These are phyloP conservation scores for Xylariaceae sp. DNA, from an alignment of 2,329 filamentous ascomycete genomes.

Conservation along the genomic window DNA sequence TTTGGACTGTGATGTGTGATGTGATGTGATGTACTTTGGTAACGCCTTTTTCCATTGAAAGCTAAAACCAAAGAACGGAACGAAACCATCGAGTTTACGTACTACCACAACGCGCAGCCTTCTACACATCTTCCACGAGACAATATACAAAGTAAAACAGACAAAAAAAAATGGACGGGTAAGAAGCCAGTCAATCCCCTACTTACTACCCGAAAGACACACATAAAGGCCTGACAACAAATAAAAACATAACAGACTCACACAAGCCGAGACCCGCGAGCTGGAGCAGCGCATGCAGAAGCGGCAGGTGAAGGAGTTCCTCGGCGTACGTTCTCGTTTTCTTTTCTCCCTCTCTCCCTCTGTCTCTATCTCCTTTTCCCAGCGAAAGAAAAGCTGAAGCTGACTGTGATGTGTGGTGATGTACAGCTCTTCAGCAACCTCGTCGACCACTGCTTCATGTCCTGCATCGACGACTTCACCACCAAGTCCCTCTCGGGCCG, in stretches of 20 bases:
- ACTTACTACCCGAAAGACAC: no score
- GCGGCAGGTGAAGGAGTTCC: constrained; percentile 99
- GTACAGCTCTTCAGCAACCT: constrained; percentile 57
- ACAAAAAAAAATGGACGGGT: no score
- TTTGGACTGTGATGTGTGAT: not conserved
- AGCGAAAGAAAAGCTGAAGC: no score
- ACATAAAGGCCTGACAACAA: not conserved
- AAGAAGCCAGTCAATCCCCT: not conserved
- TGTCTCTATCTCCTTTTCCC: not conserved
- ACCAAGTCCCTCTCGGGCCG: constrained; percentile 86
- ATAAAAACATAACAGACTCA: constrained; percentile 48
- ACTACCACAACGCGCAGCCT: no score
- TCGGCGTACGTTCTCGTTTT: constrained; percentile 64
- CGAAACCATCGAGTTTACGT: not conserved
- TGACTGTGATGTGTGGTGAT: no score
- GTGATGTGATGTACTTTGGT: not conserved
- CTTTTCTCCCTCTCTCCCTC: constrained; percentile 2
- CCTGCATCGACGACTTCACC: constrained; percentile 97
- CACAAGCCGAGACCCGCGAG: constrained; percentile 77
- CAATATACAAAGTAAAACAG: no score
- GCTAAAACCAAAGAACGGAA: not conserved
- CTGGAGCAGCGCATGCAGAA: constrained; percentile 92
- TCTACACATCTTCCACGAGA: no score
- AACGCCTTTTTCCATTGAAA: not conserved
- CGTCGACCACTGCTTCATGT: constrained; percentile 87